A percentile compares a stretch with the other conserved stretches of the same genome.
These are phyloP conservation scores for Elsinoe fawcettii DNA, from an alignment of 2,329 filamentous ascomycete species.

Conservation along the genomic window DNA sequence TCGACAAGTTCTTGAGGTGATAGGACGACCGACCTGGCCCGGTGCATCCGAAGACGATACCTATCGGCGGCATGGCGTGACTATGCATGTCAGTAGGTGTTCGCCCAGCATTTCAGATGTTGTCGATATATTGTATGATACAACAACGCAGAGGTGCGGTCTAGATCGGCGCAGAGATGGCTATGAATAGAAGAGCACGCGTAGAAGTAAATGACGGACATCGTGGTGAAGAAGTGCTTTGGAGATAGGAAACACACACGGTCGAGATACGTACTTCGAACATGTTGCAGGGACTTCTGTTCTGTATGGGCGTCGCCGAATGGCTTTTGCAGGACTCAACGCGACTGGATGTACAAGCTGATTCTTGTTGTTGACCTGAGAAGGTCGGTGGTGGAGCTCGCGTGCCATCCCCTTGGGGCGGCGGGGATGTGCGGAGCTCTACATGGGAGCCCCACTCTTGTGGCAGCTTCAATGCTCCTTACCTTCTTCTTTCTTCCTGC, in stretches of 20 bases:
- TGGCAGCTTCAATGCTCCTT: neutral
- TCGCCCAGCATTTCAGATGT: neutral
- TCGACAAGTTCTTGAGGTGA: slow-evolving; percentile 83
- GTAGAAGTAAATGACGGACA: no score
- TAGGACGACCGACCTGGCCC: slow-evolving; percentile 73
- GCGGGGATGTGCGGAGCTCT: neutral
- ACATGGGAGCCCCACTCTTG: neutral
- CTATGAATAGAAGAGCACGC: no score
- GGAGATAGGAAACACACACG: no score
- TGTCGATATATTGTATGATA: no score
- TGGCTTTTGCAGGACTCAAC: no score
- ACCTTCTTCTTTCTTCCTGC: neutral
- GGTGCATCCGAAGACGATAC: slow-evolving; percentile 72
- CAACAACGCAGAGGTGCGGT: no score
- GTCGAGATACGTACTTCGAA: slow-evolving; percentile 22
- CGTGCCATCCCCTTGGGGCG: neutral
- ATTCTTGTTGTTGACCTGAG: neutral
- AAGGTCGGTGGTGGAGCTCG: neutral
- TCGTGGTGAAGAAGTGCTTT: no score
- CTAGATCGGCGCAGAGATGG: no score
- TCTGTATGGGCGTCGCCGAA: neutral
- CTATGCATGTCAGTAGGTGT: neutral
- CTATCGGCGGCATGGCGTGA: slow-evolving; percentile 57
- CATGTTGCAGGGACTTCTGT: slow-evolving; percentile 17
- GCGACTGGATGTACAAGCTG: neutral